Base-by-base conservation (phyloP, 1,284 basidiomycete species). In the Trichosporon asahii region DNA sequence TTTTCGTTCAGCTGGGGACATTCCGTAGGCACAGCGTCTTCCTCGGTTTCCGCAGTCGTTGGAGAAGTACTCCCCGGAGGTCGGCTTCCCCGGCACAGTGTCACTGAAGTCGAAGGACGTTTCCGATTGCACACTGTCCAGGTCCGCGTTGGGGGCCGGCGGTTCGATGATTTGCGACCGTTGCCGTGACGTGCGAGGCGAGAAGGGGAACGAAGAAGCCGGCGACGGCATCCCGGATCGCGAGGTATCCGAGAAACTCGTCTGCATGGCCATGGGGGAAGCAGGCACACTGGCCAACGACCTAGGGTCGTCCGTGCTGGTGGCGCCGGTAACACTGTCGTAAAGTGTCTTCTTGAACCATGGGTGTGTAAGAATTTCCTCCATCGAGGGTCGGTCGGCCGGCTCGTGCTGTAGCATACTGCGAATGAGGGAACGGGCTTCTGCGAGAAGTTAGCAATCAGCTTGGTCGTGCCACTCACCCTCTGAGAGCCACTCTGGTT, bases 401-500 rank as follows among this genome's bases (percentile, higher is more conserved):
- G 93, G 90, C 73, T 97, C 93, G 66, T 88, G 89, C 73, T 90
- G 87, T n/a, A 99, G 87, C 72, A 98, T 90, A 64, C 87, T 87
- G 67, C 87, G 86, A 69, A 99, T 89, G 25, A 99, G 85, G 74
- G 91, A 88, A 37, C 91, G 89, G 3, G 92, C 89, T 76, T 97
- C 96, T 95, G 81, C 18, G 79, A 27, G 7, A 12, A 15, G 55
- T 70, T 63, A 70, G 67, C 12, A 5, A 35, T 15, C 65, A 12
- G 35, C 77, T 21, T 8, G 12, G 21, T n/a, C 14, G 18, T 49
- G 33, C 15, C 9, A 75, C 84, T 68, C 73, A 94, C 95, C 93
- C 77, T 88, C 85, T 15, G 93, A 92, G 21, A 97, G 86, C 94
- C 92, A 99, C 71, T 90, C 88, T 5, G 95, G 95, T 76, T 97